These are phyloP conservation scores for Malus domestica DNA, from an alignment of 306 rosid genomes.

Conservation along the genomic window DNA sequence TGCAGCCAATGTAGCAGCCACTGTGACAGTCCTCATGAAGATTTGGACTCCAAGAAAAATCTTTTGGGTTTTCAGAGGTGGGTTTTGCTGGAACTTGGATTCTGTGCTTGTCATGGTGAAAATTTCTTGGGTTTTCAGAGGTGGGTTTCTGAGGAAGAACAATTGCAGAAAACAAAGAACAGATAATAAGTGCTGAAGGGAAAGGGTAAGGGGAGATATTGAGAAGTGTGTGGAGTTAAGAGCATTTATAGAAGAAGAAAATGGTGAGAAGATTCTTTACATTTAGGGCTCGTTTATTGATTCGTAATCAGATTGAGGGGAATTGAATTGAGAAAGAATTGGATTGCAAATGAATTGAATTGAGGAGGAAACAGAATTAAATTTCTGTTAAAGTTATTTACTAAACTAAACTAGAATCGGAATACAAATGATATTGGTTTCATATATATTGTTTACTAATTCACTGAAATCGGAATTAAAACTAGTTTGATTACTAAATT, in stretches of 20 bases:
- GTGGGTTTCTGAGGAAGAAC: neutral
- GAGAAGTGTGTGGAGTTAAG: slow-evolving; percentile 13
- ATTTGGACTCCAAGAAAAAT: slow-evolving; percentile 25
- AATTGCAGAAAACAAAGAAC: neutral
- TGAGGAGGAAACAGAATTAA: no score
- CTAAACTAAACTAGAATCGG: no score
- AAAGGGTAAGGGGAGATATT: slow-evolving; percentile 1
- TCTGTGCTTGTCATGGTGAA: slow-evolving; percentile 20
- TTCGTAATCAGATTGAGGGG: no score
- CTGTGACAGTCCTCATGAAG: slow-evolving; percentile 22
- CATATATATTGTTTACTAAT: no score
- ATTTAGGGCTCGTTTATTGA: no score
- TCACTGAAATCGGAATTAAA: no score
- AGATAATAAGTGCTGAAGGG: neutral
- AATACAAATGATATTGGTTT: no score
- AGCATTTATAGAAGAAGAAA: slow-evolving; percentile 24
- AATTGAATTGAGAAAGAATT: no score
- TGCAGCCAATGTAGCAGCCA: slow-evolving; percentile 28
- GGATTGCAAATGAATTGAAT: no score
- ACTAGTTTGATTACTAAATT: no score
- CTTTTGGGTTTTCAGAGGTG: slow-evolving; percentile 16
- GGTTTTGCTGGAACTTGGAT: slow-evolving; percentile 22
- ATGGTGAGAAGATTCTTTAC: slow-evolving; percentile 6
- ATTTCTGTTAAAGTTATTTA: no score
- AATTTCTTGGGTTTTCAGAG: neutral